Percentiles rank a stretch among this genome's conserved stretches.
Evolutionary conservation across 371 early-diverging fungal genomes (phyloP).

Genomic region (Syncephalastrum monosporum): DNA sequence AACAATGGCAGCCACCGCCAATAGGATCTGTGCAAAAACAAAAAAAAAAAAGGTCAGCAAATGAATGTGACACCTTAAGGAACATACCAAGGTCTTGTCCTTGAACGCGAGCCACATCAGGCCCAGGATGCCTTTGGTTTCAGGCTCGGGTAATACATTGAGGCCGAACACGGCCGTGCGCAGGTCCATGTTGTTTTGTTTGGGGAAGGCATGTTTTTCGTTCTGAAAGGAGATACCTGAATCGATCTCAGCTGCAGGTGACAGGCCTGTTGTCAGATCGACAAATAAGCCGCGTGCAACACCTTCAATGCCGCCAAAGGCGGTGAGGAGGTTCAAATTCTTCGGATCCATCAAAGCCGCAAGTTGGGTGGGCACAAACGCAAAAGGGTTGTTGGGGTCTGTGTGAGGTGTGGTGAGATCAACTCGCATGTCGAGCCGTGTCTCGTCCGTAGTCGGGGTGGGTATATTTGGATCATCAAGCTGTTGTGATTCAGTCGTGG

Average conservation of each 20-base stretch:
- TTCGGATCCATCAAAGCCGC: conserved; percentile 59
- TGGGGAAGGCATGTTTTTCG: background rate
- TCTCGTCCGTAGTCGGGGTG: conserved; percentile 22
- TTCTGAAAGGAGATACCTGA: conserved; percentile 12
- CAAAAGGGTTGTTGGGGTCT: conserved; percentile 51
- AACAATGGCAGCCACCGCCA: conserved; percentile 80
- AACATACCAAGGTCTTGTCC: conserved; percentile 77
- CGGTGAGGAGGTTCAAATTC: conserved; percentile 42
- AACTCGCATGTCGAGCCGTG: conserved; percentile 8
- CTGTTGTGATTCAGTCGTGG: conserved; percentile 5
- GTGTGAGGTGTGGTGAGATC: conserved; percentile 31
- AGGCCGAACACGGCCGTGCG: conserved; percentile 49
- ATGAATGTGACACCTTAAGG: too few species aligned
- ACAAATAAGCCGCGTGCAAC: conserved; percentile 57
- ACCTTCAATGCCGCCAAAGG: conserved; percentile 50
- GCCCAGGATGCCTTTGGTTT: conserved; percentile 61
- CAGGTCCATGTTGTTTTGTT: conserved; percentile 10
- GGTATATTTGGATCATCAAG: background rate
- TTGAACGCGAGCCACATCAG: conserved; percentile 78
- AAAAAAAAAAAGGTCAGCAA: conserved; percentile 3
- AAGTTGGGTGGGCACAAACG: conserved; percentile 50
- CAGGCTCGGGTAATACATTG: conserved; percentile 64
- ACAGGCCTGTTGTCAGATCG: conserved; percentile 47
- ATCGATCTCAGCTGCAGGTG: conserved; percentile 17
- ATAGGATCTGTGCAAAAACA: conserved; percentile 56